A percentile compares a stretch with the other conserved stretches of the same genome.
phyloP scores from a whole-genome alignment of 495 filamentous ascomycete genomes.

The Pseudotulostoma volvatum region DNA sequence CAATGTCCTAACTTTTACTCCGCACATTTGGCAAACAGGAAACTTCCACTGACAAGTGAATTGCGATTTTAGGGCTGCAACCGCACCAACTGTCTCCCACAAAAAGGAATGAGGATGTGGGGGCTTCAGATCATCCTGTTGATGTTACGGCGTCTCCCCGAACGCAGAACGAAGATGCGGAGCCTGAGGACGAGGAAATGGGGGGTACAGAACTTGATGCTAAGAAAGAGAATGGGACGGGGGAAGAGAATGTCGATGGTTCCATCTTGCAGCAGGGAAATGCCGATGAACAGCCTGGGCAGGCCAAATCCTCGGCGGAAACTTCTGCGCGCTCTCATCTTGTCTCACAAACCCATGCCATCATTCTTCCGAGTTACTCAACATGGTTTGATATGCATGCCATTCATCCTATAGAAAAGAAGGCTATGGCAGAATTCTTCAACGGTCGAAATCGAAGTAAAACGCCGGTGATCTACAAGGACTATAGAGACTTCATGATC shows the following conservation, averaged over 20 bases:
- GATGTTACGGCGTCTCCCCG: constrained; percentile 70
- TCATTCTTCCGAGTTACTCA: constrained; percentile 90
- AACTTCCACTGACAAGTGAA: too few species aligned
- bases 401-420: constrained; percentile 75
- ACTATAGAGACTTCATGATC: constrained; percentile 99
- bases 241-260: constrained; percentile 25
- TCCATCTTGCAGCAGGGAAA: constrained; percentile 23
- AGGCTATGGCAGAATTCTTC: constrained; percentile 91
- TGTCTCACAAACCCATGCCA: constrained; percentile 78
- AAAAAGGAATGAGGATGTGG: constrained; percentile 10
- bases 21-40: too few species aligned
- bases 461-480: constrained; percentile 92
- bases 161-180: constrained; percentile 43
- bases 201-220: constrained; percentile 45
- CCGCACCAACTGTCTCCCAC: constrained; percentile 7
- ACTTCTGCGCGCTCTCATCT: constrained; percentile 77
- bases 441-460: constrained; percentile 96
- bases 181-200: constrained; percentile 75
- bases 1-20: too few species aligned
- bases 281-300: constrained; percentile 32
- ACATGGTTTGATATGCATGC: constrained; percentile 97
- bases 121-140: constrained; percentile 59
- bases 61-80: not conserved
- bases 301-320: constrained; percentile 66
- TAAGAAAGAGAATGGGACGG: constrained; percentile 40